Percentiles rank a stretch among this genome's conserved stretches.
These are phyloP conservation scores for Pythium phragmitis DNA, from an alignment of 352 stramenopile genomes.

Conservation along the genomic window DNA sequence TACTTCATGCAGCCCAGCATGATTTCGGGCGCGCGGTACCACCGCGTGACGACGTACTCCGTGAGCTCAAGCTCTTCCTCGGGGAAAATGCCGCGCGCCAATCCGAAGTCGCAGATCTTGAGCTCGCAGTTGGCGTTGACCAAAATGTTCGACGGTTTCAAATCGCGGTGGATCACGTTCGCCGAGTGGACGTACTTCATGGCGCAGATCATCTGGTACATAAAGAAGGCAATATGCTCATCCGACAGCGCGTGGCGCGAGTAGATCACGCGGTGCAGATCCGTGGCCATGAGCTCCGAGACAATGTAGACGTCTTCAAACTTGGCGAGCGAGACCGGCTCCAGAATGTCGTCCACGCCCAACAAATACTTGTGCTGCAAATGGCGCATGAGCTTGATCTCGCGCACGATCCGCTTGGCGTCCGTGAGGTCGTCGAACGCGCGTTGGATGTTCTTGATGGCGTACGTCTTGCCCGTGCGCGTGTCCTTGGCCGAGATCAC, in stretches of 20 bases:
- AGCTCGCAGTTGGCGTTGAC: conserved; percentile 94
- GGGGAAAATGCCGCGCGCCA: conserved; percentile 84
- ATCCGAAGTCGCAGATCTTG: conserved; percentile 92
- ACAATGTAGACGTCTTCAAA: conserved; percentile 92
- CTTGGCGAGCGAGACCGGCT: conserved; percentile 58
- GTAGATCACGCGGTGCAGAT: conserved; percentile 90
- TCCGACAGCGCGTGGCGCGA: conserved; percentile 81
- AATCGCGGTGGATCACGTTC: conserved; percentile 94
- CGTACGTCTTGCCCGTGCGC: conserved; percentile 40
- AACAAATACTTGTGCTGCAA: conserved; percentile 91
- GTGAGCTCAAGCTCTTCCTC: conserved; percentile 70
- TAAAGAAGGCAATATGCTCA: conserved; percentile 88
- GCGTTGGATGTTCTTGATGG: conserved; percentile 95
- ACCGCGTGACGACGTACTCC: conserved; percentile 85
- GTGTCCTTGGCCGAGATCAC: conserved; percentile 80
- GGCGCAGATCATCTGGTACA: conserved; percentile 90
- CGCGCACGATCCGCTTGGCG: conserved; percentile 98
- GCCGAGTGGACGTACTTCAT: conserved; percentile 93
- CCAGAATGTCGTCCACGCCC: conserved; percentile 75
- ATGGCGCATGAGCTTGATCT: conserved; percentile 94
- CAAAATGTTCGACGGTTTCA: conserved; percentile 98
- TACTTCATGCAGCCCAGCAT: conserved; percentile 89
- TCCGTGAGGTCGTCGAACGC: conserved; percentile 98
- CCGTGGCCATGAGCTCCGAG: conserved; percentile 89
- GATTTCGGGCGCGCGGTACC: conserved; percentile 67